Percentiles rank a stretch among this genome's conserved stretches.
phyloP scores from a whole-genome alignment of 352 stramenopile species.

The Globisporangium cystogenes region DNA sequence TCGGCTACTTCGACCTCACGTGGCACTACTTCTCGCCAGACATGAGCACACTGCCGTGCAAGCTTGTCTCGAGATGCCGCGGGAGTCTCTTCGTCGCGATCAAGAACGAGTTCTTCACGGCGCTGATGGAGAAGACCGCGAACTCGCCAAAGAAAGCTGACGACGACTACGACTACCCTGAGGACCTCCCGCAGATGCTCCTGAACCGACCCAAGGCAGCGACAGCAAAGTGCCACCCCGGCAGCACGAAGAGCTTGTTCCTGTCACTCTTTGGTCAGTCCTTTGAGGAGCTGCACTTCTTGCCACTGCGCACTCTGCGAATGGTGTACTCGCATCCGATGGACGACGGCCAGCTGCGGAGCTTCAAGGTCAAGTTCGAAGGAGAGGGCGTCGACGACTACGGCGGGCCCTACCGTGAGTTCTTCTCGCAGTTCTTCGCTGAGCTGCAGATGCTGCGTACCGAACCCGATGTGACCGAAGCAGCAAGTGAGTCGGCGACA shows the following conservation, averaged over 20 bases:
- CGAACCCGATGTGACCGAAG: conserved; percentile 10
- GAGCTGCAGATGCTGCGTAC: conserved; percentile 45
- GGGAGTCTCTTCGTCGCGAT: conserved; percentile 67
- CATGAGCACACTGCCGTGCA: conserved; percentile 24
- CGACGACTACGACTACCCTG: conserved; percentile 91
- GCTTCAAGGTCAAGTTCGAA: conserved; percentile 94
- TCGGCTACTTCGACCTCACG: conserved; percentile 75
- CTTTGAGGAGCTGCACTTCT: conserved; percentile 84
- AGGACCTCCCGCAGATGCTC: conserved; percentile 78
- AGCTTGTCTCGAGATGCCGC: conserved; percentile 55
- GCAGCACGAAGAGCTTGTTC: conserved; percentile 57
- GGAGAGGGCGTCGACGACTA: conserved; percentile 94
- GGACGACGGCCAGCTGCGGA: conserved; percentile 87
- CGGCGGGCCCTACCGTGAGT: conserved; percentile 91
- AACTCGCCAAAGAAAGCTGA: conserved; percentile 76
- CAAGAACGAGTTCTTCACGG: conserved; percentile 74
- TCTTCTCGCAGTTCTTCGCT: conserved; percentile 86
- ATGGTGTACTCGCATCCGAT: conserved; percentile 92
- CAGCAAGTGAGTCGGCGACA: not conserved
- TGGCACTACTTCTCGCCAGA: conserved; percentile 63
- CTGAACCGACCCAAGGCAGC: conserved; percentile 86
- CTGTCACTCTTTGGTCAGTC: conserved; percentile 81
- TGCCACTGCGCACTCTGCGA: conserved; percentile 59
- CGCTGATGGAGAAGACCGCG: conserved; percentile 67
- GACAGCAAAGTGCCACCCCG: conserved; percentile 65